phyloP scores from a whole-genome alignment of 2,329 filamentous ascomycete species.

The Penicillium sp. region DNA sequence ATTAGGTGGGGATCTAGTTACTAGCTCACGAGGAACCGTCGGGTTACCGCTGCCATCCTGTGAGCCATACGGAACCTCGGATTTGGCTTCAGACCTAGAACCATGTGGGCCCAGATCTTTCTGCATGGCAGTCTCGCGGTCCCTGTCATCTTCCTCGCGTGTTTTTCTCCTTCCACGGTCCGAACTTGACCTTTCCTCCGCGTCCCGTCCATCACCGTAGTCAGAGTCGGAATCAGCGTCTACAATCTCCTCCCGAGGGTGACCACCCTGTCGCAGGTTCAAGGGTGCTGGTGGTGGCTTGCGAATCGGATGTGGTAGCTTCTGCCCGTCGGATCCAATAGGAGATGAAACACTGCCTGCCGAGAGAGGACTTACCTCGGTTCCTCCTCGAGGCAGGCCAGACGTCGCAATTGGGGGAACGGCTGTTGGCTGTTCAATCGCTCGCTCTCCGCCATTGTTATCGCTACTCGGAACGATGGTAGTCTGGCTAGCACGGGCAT shows the following conservation, averaged over 20 bases:
- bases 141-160: constrained; percentile 81
- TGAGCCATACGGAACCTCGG: constrained; percentile 14
- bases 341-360: constrained; percentile 22
- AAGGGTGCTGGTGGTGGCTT: constrained; percentile 86
- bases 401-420: constrained; percentile 14
- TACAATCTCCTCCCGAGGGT: constrained; percentile 48
- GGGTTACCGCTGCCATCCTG: constrained; percentile 27
- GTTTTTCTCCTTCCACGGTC: constrained; percentile 79
- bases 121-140: constrained; percentile 69
- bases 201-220: constrained; percentile 76
- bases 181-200: constrained; percentile 62
- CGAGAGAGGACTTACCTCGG: constrained; percentile 28
- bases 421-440: background rate
- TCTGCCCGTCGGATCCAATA: constrained; percentile 23
- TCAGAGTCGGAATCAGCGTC: constrained; percentile 73
- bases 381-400: constrained; percentile 16
- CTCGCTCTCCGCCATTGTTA: background rate
- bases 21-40: constrained; percentile 57
- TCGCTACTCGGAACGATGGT: background rate
- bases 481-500: constrained; percentile 1
- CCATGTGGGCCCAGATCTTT: constrained; percentile 62
- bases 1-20: constrained; percentile 36
- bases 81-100: constrained; percentile 5
- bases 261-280: constrained; percentile 61
- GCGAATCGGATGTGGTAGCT: constrained; percentile 63